Conservation (phyloP, 345 rosid genomes). For the Populus simonii region DNA sequence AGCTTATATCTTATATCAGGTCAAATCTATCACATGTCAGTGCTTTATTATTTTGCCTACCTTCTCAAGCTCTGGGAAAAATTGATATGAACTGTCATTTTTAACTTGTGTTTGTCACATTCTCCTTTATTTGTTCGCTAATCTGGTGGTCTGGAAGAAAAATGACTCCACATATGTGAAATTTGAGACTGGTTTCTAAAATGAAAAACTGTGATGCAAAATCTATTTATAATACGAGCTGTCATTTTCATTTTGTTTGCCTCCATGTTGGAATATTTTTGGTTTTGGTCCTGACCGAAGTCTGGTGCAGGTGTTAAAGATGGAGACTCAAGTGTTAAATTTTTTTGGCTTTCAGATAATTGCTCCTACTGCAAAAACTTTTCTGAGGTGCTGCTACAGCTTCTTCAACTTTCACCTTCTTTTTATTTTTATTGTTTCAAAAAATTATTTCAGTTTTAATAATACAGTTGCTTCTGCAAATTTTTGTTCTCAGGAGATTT, state of each 20-base stretch:
- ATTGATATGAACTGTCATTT: background rate
- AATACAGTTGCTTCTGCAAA: constrained; percentile 6
- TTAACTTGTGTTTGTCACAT: background rate
- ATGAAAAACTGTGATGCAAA: background rate
- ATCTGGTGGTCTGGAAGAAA: background rate
- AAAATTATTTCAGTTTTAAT: constrained; percentile 1
- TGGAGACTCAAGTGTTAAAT: constrained; percentile 71
- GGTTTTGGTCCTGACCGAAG: constrained; percentile 9
- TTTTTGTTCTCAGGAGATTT: constrained; percentile 60
- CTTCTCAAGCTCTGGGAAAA: background rate
- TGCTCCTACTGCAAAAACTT: constrained; percentile 74
- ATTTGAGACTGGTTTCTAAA: background rate
- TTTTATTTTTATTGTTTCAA: background rate
- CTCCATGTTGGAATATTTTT: background rate
- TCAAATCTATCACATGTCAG: background rate
- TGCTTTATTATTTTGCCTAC: background rate
- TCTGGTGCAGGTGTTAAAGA: constrained; percentile 55
- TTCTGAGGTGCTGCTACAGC: constrained; percentile 61
- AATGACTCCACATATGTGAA: background rate
- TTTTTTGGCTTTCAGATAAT: constrained; percentile 63
- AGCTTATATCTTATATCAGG: background rate
- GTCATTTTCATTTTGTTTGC: background rate
- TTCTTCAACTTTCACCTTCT: constrained; percentile 1
- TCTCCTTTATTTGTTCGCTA: background rate
- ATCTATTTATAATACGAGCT: background rate